phyloP scores from a whole-genome alignment of 257 asterid genomes.

The Jasminum sambac region DNA sequence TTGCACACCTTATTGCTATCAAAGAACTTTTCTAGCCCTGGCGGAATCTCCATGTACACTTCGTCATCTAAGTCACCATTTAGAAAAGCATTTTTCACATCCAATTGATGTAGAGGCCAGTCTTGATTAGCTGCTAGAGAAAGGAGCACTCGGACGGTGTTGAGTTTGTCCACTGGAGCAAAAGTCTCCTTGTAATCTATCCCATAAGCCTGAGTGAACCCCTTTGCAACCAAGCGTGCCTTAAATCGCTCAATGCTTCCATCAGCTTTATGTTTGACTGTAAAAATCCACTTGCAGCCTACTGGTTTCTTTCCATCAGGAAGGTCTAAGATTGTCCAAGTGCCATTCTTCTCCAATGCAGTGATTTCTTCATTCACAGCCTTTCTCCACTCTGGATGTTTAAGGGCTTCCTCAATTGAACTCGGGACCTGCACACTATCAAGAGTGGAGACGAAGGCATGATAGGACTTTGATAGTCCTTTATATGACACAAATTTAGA shows the following conservation, averaged over 20 bases:
- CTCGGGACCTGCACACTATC: not conserved
- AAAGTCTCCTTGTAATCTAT: not conserved
- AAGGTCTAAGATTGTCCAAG: not conserved
- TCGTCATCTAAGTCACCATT: not conserved
- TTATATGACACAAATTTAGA: slow-evolving; percentile 6
- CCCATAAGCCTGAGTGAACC: not conserved
- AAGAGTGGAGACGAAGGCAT: not conserved
- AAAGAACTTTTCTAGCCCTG: not conserved
- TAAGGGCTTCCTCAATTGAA: not conserved
- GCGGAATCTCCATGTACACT: not conserved
- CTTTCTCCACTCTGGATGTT: not conserved
- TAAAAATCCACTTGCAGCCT: slow-evolving; percentile 5
- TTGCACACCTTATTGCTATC: not conserved
- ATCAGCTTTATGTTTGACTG: not conserved
- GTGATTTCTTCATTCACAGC: not conserved
- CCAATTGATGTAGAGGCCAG: not conserved
- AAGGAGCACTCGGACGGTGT: not conserved
- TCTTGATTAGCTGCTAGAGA: not conserved
- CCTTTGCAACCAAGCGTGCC: not conserved
- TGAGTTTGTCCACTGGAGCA: not conserved
- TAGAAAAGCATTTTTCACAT: not conserved
- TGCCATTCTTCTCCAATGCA: not conserved
- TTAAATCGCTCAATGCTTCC: not conserved
- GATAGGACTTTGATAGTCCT: not conserved
- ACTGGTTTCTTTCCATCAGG: not conserved